phyloP scores from a whole-genome alignment of 805 yeast species.

The Nakazawaea wickerhamii region DNA sequence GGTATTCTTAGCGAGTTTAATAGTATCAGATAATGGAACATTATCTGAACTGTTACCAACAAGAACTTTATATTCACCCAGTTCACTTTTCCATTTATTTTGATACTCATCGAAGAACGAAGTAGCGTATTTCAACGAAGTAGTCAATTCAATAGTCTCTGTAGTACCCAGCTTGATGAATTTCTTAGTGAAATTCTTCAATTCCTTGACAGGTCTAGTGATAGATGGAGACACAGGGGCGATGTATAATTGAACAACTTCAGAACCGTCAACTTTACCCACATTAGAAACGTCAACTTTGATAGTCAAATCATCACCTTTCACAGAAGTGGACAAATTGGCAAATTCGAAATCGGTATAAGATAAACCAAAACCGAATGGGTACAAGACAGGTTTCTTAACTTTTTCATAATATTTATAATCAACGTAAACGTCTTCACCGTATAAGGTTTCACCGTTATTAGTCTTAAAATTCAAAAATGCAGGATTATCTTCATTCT shows the following conservation, averaged over 20 bases:
- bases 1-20: conserved; percentile 10
- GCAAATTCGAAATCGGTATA: conserved; percentile 45
- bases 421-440: conserved; percentile 64
- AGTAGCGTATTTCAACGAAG: conserved; percentile 43
- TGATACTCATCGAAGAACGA: conserved; percentile 49
- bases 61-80: conserved; percentile 43
- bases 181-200: conserved; percentile 53
- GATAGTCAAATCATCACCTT: conserved; percentile 21
- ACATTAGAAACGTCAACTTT: conserved; percentile 40
- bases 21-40: conserved; percentile 9
- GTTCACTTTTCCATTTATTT: conserved; percentile 45
- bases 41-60: conserved; percentile 34
- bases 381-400: conserved; percentile 43
- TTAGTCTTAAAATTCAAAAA: conserved; percentile 45
- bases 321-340: conserved; percentile 28
- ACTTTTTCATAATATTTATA: conserved; percentile 55
- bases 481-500: conserved; percentile 50
- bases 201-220: conserved; percentile 53
- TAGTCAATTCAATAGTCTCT: conserved; percentile 29
- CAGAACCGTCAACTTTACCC: conserved; percentile 45
- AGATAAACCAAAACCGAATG: conserved; percentile 61
- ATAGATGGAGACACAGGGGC: conserved; percentile 26
- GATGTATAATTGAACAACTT: conserved; percentile 52
- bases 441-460: conserved; percentile 50
- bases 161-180: conserved; percentile 39